Base-by-base conservation (phyloP, 495 filamentous ascomycete genomes). In the Hyaloscypha variabilis region DNA sequence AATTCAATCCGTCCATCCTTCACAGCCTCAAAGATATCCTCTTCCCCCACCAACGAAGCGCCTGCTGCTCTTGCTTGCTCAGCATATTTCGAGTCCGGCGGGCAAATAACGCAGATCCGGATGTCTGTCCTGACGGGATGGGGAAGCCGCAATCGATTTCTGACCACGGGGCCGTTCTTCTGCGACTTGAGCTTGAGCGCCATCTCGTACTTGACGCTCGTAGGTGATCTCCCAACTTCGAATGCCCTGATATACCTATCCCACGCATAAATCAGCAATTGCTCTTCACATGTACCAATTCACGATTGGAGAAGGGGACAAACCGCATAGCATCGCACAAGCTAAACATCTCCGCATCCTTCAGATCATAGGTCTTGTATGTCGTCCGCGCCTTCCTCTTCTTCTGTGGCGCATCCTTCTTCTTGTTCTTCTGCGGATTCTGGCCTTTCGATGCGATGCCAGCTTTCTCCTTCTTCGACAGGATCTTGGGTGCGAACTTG, bases 311-410 rank as follows among this genome's bases (percentile, higher is more conserved):
- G 39, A 11, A 54, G 26, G 8, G 21, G 51, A n/a, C 84, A 54
- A 84, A 94, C 91, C 94, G 86, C 88, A 99, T 96, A 8, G 95
- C 95, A 81, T 99, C 95, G 69, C 90, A 91, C 13, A 99, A 83
- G 6, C 91, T 83, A 73, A 87, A 95, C 67, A 91, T 87, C 39
- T 91, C 79, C 68, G 87, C 78, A 67, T 84, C 69, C 72, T 82
- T 79, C 71, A 93, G 36, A 75, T 88, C 80, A 71, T 83, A 81
- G 61, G 88, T 80, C 26, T 74, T 81, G 74, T 85, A 97, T 65
- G 81, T 85, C 65, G 76, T 84, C 60, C 82, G 82, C 61, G 79
- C 77, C 76, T 90, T 92, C 77, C 87, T 89, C 72, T 84, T 84
- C 76, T 89, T 87, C 77, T 86, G 83, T 55, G 75, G 74, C n/a